Evolutionary conservation across 148 eudicot genomes (phyloP).

Genomic region (Arbutus unedo): DNA sequence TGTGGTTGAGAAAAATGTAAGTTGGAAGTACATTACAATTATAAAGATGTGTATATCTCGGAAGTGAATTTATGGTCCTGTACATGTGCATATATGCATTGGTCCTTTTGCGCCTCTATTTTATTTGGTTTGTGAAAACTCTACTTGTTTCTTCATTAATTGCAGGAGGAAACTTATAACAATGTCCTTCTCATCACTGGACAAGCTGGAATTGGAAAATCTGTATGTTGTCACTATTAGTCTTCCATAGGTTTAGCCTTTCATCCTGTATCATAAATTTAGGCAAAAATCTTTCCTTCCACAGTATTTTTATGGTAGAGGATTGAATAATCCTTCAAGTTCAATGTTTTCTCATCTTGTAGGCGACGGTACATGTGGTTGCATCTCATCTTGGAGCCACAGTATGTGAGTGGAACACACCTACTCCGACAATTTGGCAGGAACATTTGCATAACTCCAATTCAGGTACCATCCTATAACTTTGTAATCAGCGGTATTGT

Average conservation of each 20-base stretch:
- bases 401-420: conserved; percentile 88
- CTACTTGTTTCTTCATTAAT: conserved; percentile 3
- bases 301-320: neutral
- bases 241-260: neutral
- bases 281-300: neutral
- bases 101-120: neutral
- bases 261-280: conserved; percentile 3
- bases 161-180: conserved; percentile 40
- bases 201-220: conserved; percentile 94
- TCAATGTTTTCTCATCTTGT: conserved; percentile 24
- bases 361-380: conserved; percentile 73
- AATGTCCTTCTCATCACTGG: conserved; percentile 78
- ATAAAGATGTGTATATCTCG: neutral
- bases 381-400: conserved; percentile 73
- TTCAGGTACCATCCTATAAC: conserved; percentile 48
- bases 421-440: conserved; percentile 94
- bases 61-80: conserved; percentile 1
- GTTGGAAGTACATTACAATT: neutral
- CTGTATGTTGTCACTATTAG: conserved; percentile 50
- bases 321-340: neutral
- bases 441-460: conserved; percentile 71
- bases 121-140: conserved; percentile 10
- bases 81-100: neutral
- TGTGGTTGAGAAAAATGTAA: neutral
- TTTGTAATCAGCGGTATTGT: neutral